These are phyloP conservation scores for Zygosaccharomyces sapae DNA, from an alignment of 1,139 yeast species.

Conservation along the genomic window DNA sequence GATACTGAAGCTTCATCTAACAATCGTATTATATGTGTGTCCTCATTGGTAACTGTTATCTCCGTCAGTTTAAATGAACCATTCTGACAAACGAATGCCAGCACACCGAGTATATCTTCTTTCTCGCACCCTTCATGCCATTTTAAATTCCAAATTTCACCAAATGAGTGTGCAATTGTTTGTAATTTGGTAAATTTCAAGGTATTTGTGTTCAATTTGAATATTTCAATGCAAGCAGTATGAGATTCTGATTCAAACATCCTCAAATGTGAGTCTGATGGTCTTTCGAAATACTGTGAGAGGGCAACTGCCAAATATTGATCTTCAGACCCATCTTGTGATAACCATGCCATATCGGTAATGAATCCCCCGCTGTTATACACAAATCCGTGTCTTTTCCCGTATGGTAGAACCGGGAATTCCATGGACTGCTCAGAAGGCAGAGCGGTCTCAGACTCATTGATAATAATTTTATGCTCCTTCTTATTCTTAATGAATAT, in stretches of 20 bases:
- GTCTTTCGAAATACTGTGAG: slow-evolving; percentile 36
- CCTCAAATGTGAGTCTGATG: slow-evolving; percentile 33
- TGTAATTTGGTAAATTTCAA: slow-evolving; percentile 33
- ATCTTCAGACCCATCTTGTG: slow-evolving; percentile 19
- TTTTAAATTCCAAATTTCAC: slow-evolving; percentile 50
- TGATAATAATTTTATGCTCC: slow-evolving; percentile 21
- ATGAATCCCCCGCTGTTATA: slow-evolving; percentile 55
- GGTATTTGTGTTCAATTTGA: slow-evolving; percentile 40
- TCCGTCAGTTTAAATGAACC: slow-evolving; percentile 57
- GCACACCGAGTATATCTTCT: slow-evolving; percentile 37
- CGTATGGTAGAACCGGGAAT: slow-evolving; percentile 35
- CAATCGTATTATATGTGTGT: slow-evolving; percentile 36
- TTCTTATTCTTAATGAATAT: slow-evolving; percentile 18
- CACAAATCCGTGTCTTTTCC: slow-evolving; percentile 43
- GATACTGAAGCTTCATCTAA: slow-evolving; percentile 31
- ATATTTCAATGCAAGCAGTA: slow-evolving; percentile 46
- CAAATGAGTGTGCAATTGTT: slow-evolving; percentile 46
- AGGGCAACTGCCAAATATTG: slow-evolving; percentile 54
- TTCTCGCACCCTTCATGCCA: slow-evolving; percentile 47
- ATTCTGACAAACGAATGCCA: slow-evolving; percentile 58
- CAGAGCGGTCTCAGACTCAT: slow-evolving; percentile 23
- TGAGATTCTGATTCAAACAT: slow-evolving; percentile 40
- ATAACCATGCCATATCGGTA: slow-evolving; percentile 55
- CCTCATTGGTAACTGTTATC: slow-evolving; percentile 32
- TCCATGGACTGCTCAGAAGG: slow-evolving; percentile 18